A percentile compares a stretch with the other conserved stretches of the same genome.
Evolutionary conservation across 129 eudicot genomes (phyloP).

Genomic region (Deinandra increscens): DNA sequence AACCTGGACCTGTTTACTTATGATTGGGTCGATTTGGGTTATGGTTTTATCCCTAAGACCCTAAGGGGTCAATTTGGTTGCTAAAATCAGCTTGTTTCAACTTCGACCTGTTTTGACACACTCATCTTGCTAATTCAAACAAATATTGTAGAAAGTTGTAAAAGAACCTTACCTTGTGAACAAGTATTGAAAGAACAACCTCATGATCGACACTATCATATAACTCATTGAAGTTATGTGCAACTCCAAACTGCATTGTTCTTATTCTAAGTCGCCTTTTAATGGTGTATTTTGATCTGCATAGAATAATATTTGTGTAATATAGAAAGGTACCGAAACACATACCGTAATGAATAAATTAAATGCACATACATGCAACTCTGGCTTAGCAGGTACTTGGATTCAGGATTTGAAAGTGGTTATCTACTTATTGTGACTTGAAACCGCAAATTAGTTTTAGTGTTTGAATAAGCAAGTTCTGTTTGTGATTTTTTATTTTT

Average conservation of each 20-base stretch:
- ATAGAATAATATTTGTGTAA: conserved; percentile 13
- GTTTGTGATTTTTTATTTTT: too few species aligned
- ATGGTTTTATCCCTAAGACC: neutral
- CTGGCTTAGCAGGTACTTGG: neutral
- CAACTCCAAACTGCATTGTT: conserved; percentile 75
- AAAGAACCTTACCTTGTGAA: conserved; percentile 70
- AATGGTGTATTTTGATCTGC: conserved; percentile 67
- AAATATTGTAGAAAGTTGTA: neutral
- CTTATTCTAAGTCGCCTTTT: conserved; percentile 86
- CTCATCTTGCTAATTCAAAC: neutral
- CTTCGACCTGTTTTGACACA: neutral
- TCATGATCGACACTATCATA: conserved; percentile 92
- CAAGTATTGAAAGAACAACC: conserved; percentile 88
- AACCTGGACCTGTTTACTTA: neutral
- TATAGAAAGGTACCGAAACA: neutral
- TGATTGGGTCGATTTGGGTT: neutral
- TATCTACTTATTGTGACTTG: neutral
- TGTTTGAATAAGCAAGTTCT: too few species aligned
- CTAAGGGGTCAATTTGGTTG: neutral
- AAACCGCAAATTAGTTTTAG: neutral
- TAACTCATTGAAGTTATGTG: conserved; percentile 75
- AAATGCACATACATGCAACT: neutral
- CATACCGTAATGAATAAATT: neutral
- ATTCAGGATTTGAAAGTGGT: neutral
- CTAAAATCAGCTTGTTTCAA: neutral